Percentiles rank a stretch among this genome's conserved stretches.
These are phyloP conservation scores for Cladosporium sp. DNA, from an alignment of 2,329 filamentous ascomycete genomes.

Conservation along the genomic window DNA sequence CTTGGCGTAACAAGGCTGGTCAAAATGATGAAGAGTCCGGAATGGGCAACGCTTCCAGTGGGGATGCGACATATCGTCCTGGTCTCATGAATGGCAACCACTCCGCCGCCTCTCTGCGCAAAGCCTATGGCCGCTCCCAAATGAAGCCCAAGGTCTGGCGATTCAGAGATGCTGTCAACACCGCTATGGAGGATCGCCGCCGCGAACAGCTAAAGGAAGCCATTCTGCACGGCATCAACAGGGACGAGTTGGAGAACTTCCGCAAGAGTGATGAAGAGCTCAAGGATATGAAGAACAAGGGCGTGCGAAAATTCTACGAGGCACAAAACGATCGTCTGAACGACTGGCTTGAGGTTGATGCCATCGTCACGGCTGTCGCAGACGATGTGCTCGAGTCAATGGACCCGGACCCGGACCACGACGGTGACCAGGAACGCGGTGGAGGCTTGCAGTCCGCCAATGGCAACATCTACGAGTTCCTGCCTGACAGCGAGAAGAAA, in stretches of 20 bases:
- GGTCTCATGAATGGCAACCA: conserved; percentile 6
- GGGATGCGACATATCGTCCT: conserved; percentile 4
- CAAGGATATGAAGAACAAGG: conserved; percentile 51
- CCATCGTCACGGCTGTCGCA: conserved; percentile 52
- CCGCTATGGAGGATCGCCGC: conserved; percentile 43
- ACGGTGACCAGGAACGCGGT: conserved; percentile 51
- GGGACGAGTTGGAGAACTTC: conserved; percentile 45
- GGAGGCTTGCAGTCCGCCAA: conserved; percentile 47
- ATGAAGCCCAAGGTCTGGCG: conserved; percentile 31
- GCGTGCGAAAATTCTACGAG: conserved; percentile 52
- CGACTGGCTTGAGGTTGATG: conserved; percentile 58
- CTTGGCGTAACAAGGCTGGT: neutral
- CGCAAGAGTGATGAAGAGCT: conserved; percentile 52
- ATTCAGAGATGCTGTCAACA: conserved; percentile 47
- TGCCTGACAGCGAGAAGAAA: conserved; percentile 53
- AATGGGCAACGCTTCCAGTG: conserved; percentile 4
- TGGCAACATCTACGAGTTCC: conserved; percentile 51
- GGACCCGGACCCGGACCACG: conserved; percentile 55
- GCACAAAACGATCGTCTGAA: conserved; percentile 52
- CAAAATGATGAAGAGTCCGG: conserved; percentile 1
- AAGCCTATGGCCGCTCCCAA: conserved; percentile 12
- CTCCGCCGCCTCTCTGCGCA: neutral
- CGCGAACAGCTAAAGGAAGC: conserved; percentile 47
- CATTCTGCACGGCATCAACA: conserved; percentile 45
- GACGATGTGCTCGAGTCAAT: conserved; percentile 59